Evolutionary conservation across 306 rosid genomes (phyloP), one percentile per base, ranked within the genome.

Genomic region (Trifolium fragiferum): DNA sequence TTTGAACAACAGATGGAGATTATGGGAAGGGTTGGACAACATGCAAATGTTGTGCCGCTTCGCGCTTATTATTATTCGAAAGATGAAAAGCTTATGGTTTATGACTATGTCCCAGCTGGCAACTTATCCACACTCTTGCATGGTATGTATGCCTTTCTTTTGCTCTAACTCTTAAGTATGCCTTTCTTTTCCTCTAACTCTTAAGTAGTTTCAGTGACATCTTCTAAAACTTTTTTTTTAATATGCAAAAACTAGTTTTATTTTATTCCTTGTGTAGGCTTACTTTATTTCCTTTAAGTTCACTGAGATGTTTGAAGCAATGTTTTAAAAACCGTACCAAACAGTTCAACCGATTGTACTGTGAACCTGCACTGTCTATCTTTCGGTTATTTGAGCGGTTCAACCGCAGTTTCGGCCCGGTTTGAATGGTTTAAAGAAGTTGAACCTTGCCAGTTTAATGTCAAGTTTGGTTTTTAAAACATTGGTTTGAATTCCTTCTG

Each of bases 31-130:
- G 92, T 90, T 65, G 93, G 89, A 47, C 96, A 84, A 61, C 93
- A 90, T 77, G 19, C 86, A 61, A 88, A 89, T 14, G 88, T 87
- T 23, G 79, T 87, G 75, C 93, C 93, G 3, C 96, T 90, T 59
- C 92, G 96, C 3, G 96, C 96, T 59, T 90, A 90, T 85, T 90
- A 90, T 76, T 90, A 90, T 83, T 90, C 96, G 12, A 90, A 90
- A 72, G 96, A 90, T n/a, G 96, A 90, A 84, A 90, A 90, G 80
- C 96, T 90, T 72, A 75, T 90, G 59, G 96, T 90, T 55, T 89
- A 85, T 82, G 96, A 90, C 71, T 81, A 85, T 77, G 64, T 87
- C 80, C 74, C 79, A 0, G 84, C 82, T 65, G 96, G 96, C 72
- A 90, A 89, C 80, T 79, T 90, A 66, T 84, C 91, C 16, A 71